Conservation (phyloP, 140 eudicot genomes). For the Cichorium intybus region DNA sequence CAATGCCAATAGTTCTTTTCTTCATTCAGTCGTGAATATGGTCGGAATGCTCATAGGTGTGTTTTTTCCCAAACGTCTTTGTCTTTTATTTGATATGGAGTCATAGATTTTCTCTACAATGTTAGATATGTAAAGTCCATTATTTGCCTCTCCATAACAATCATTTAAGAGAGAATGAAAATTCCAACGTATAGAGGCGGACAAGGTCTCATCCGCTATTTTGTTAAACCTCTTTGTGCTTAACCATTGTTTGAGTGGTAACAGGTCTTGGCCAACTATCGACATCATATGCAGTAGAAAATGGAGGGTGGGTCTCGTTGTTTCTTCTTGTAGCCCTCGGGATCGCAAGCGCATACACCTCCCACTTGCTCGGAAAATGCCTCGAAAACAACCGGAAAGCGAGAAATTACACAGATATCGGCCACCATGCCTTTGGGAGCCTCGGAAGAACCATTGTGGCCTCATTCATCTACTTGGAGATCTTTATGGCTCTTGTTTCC, state of each 20-base stretch:
- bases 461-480: slow-evolving; percentile 65
- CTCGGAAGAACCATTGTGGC: slow-evolving; percentile 56
- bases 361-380: slow-evolving; percentile 81
- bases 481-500: slow-evolving; percentile 90
- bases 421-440: slow-evolving; percentile 62
- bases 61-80: not conserved
- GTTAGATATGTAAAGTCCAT: too few species aligned
- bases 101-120: not conserved
- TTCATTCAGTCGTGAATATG: slow-evolving; percentile 77
- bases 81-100: not conserved
- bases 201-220: too few species aligned
- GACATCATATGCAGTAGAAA: slow-evolving; percentile 76
- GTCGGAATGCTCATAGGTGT: slow-evolving; percentile 88
- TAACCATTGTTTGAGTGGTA: not conserved
- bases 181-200: too few species aligned
- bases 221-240: not conserved
- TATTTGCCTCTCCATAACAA: too few species aligned
- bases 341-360: slow-evolving; percentile 49
- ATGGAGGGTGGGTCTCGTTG: slow-evolving; percentile 79
- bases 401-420: slow-evolving; percentile 68
- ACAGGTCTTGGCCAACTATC: slow-evolving; percentile 92
- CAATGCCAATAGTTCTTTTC: slow-evolving; percentile 48
- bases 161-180: not conserved
- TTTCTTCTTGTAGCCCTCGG: slow-evolving; percentile 71
- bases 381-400: slow-evolving; percentile 49